Percentiles rank a stretch among this genome's conserved stretches.
These are phyloP conservation scores for Taphrina betulina DNA, from an alignment of 1,139 yeast species.

Conservation along the genomic window DNA sequence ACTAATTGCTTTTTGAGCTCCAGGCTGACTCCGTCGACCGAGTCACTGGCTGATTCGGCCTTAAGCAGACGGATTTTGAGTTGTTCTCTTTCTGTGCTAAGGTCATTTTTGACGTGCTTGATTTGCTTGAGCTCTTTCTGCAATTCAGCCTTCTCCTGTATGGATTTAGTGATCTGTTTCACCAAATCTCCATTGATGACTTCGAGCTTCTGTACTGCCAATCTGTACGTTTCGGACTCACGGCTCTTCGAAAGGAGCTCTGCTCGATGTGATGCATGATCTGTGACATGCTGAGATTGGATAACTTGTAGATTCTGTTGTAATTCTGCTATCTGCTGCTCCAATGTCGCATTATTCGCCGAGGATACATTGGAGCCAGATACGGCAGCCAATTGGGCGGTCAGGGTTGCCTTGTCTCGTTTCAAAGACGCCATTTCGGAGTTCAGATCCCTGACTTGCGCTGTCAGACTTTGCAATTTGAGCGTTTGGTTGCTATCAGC, in stretches of 20 bases:
- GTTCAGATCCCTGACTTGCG: background rate
- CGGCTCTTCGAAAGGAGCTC: slow-evolving; percentile 4
- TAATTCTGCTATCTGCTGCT: slow-evolving; percentile 16
- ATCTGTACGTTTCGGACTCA: slow-evolving; percentile 18
- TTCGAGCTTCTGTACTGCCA: slow-evolving; percentile 25
- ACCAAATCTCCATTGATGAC: slow-evolving; percentile 28
- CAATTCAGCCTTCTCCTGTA: slow-evolving; percentile 27
- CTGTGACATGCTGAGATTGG: slow-evolving; percentile 4
- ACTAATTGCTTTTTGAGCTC: slow-evolving; percentile 21
- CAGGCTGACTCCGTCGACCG: slow-evolving; percentile 23
- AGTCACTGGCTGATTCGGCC: slow-evolving; percentile 15
- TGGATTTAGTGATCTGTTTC: slow-evolving; percentile 29
- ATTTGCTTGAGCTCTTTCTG: slow-evolving; percentile 23
- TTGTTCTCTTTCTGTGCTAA: slow-evolving; percentile 10
- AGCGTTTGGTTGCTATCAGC: background rate
- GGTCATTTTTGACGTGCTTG: slow-evolving; percentile 15
- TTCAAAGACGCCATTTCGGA: background rate
- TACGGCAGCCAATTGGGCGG: slow-evolving; percentile 2
- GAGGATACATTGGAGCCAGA: background rate
- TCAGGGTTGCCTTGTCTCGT: slow-evolving; percentile 2
- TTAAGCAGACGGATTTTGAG: slow-evolving; percentile 14
- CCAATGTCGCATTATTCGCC: background rate
- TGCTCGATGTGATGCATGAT: background rate
- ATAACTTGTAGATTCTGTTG: slow-evolving; percentile 3
- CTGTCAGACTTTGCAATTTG: background rate